Evolutionary conservation across 495 filamentous ascomycete genomes (phyloP), one percentile per base, ranked within the genome.

Genomic region (Physcia stellaris): DNA sequence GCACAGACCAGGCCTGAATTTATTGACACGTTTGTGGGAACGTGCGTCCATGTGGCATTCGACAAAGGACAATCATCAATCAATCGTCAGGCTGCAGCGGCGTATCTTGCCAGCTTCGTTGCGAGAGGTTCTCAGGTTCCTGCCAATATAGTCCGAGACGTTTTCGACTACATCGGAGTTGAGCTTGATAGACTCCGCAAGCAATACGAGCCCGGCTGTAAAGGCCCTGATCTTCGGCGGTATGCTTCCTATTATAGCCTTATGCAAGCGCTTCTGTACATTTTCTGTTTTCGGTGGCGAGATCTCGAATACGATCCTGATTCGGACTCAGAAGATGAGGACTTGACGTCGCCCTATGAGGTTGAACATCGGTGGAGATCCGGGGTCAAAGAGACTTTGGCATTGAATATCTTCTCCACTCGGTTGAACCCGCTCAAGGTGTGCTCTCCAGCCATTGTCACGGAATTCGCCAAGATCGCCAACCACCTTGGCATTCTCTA

Each of bases 281-380:
- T 96, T 35, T 99, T 95, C 67, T 99, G 90, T 65, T 99, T 95
- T 67, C 79, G 92, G 27, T 96, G 88, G 88, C 77, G 81, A 26
- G 88, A 95, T 41, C 63, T 99, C 32, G 79, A 83, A 27, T 68
- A 64, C 13, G 70, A 72, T 4, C 60, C 64, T 9, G 4, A 52
- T 51, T 28, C 26, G 7, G 9, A 28, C 13, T 28, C 26, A 7
- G 62, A 67, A 23, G 61, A 68, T 30, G 70, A 50, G 10, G 51
- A 70, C 29, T 59, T 68, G 10, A 49, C 66, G 1, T 75, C 80
- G 33, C 58, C 67, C 13, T 53, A 61, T 64, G 69, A 64, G 0
- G 69, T 72, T 43, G 77, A 87, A 28, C 68, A 86, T 27, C 60
- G 63, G 13, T 96, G 88, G 80, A 75, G 75, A 23, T 63, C 71